A percentile compares a stretch with the other conserved stretches of the same genome.
Conservation (phyloP, 108 stramenopile genomes). For the Fistulifera pelliculosa region DNA sequence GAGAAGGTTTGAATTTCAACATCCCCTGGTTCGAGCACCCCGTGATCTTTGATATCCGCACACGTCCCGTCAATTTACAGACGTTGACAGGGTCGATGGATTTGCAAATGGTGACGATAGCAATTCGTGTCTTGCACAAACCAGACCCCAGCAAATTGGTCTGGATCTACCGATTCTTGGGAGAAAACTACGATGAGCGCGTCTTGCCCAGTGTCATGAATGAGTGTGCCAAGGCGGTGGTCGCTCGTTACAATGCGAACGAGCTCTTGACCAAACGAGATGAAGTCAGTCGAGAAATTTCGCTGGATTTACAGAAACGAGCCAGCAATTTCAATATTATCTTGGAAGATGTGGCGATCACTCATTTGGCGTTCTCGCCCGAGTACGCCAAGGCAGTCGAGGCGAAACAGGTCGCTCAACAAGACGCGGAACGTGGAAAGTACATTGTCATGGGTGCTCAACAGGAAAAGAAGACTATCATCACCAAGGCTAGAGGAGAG, state of each 20-base stretch:
- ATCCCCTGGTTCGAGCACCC: constrained; percentile 99
- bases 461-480: constrained; percentile 98
- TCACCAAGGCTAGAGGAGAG: constrained; percentile 98
- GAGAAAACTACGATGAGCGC: constrained; percentile 96
- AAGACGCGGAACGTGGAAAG: constrained; percentile 98
- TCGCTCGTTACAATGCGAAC: constrained; percentile 98
- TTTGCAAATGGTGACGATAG: constrained; percentile 99
- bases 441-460: constrained; percentile 95
- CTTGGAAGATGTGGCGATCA: constrained; percentile 98
- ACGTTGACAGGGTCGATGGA: constrained; percentile 96
- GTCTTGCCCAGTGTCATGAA: constrained; percentile 98
- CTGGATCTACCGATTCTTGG: constrained; percentile 91
- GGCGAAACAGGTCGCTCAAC: constrained; percentile 99
- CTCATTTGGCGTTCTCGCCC: constrained; percentile 95
- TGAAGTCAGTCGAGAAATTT: constrained; percentile 78
- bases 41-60: constrained; percentile 92
- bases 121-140: constrained; percentile 96
- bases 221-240: constrained; percentile 98
- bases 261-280: constrained; percentile 99
- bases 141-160: constrained; percentile 85
- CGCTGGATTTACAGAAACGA: constrained; percentile 68
- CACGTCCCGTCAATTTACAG: constrained; percentile 89
- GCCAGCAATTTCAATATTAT: constrained; percentile 79
- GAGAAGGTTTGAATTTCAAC: constrained; percentile 96
- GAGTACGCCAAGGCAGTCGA: constrained; percentile 99